Base-by-base conservation (phyloP, 129 eudicot genomes). In the Helianthus tuberosus region DNA sequence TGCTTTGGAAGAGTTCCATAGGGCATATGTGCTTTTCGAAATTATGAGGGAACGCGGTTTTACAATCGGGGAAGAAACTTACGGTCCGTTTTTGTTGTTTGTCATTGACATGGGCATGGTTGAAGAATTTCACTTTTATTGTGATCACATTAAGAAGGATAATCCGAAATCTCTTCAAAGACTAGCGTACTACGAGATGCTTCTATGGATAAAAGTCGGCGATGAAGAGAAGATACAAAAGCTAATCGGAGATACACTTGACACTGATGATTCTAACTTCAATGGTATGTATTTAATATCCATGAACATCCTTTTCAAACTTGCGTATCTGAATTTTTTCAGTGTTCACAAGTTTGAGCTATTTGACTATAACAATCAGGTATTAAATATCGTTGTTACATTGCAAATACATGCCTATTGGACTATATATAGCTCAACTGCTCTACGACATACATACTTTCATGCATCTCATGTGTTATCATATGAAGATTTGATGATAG, bases 171-270 rank as follows among this genome's bases (percentile, higher is more conserved):
- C 93, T 66, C 77, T 69, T 78, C 68, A 86, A 63, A 85, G 87
- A 70, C 73, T 95, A 52, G 86, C 94, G 66, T 94, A 86, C 74
- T 94, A 91, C 69, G 97, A 94, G 82, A 94, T 94, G 99, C 83
- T 86, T 75, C 81, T 94, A 39, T 85, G 90, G 86, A 76, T 88
- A 68, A 82, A 78, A 52, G 77, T 87, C 38, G 75, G 86, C 0
- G 58, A 91, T 64, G 89, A 76, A 80, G 90, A 62, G 11, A 89
- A 89, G 82, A 82, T 91, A 64, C 84, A 76, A 64, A 87, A 83
- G 77, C 89, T 88, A 14, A 72, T 80, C 72, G 35, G 76, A 50
- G 43, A 67, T 71, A 29, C 85, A 70, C 76, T 76, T 44, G 75
- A 75, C 20, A 80, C 70, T 51, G 88, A 80, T 49, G 82, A 79